Conservation (phyloP, 345 rosid genomes). For the Camelina laxa region DNA sequence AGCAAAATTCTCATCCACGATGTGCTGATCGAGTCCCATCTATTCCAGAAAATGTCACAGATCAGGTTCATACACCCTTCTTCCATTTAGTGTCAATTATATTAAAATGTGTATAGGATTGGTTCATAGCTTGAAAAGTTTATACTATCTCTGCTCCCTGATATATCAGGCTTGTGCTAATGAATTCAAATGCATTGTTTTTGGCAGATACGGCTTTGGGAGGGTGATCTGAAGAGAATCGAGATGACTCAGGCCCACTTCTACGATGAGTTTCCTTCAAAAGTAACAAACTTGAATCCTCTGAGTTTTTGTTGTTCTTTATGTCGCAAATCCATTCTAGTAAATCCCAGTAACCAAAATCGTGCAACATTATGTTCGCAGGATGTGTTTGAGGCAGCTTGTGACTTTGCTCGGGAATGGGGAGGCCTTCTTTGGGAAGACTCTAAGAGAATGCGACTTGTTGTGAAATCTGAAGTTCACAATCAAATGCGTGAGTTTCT, state of each 20-base stretch:
- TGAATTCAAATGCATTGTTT: slow-evolving; percentile 13
- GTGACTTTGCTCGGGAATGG: slow-evolving; percentile 76
- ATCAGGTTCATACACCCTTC: slow-evolving; percentile 62
- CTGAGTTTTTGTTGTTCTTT: background rate
- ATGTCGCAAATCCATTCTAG: background rate
- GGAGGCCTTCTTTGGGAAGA: slow-evolving; percentile 94
- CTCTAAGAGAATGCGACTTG: slow-evolving; percentile 80
- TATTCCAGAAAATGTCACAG: slow-evolving; percentile 94
- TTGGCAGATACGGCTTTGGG: slow-evolving; percentile 92
- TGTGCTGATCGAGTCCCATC: slow-evolving; percentile 78
- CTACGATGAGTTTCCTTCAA: slow-evolving; percentile 86
- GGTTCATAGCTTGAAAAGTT: slow-evolving; percentile 11
- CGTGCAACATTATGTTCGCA: slow-evolving; percentile 36
- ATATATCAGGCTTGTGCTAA: background rate
- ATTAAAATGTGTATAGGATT: slow-evolving; percentile 21
- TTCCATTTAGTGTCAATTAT: slow-evolving; percentile 13
- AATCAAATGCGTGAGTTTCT: slow-evolving; percentile 79
- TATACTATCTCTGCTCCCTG: background rate
- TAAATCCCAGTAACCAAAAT: slow-evolving; percentile 7
- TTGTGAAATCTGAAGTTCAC: slow-evolving; percentile 83
- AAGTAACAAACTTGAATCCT: slow-evolving; percentile 51
- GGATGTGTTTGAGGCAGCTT: slow-evolving; percentile 87
- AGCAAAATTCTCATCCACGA: slow-evolving; percentile 93
- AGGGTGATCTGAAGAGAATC: slow-evolving; percentile 86
- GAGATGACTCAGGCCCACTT: slow-evolving; percentile 79